Evolutionary conservation across 169 alveolate genomes (phyloP), one percentile per base, ranked within the genome.

Genomic region (Plasmodium knowlesi): DNA sequence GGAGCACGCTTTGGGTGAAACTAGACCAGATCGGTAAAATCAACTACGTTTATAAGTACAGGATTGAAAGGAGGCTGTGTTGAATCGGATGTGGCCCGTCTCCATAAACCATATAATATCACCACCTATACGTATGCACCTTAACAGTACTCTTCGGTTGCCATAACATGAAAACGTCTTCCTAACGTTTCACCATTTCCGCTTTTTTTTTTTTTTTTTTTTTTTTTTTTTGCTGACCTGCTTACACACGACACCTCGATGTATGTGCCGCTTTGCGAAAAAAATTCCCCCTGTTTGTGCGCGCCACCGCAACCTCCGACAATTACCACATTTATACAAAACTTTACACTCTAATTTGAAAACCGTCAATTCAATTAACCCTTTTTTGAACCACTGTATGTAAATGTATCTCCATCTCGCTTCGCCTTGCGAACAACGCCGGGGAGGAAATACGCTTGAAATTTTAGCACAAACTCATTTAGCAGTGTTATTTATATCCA

Each of bases 371-470:
- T 50, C 16, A 50, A 50, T 50, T 50, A 50, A 50, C 22, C 61
- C 61, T 10, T 43, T 50, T 50, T 50, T 50, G 25, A 50, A 50
- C 22, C 25, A 22, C 61, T 50, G 9, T 16, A 14, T 50, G 22
- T 50, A 50, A 50, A 1, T 14, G 25, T 8, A 50, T 50, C 61
- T 22, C 61, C 22, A 6, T 50, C 25, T 6, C 61, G 1, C 22
- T 50, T 50, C 61, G 22, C 61, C 37, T 22, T 67, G 0, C 39
- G 37, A 67, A 6, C 61, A 67, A 67, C 76, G 37, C 2, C 16
- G n/a, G 76, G 25, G 76, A 12, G 76, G 76, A 50, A 67, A 67
- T 67, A 67, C 76, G n/a, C 37, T n/a, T 67, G 76, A 67, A 19
- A 25, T 67, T 67, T n/a, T 37, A 67, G 76, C 41, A 28, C 5